phyloP scores from a whole-genome alignment of 768 basidiomycete species.

The Suillus paluster region DNA sequence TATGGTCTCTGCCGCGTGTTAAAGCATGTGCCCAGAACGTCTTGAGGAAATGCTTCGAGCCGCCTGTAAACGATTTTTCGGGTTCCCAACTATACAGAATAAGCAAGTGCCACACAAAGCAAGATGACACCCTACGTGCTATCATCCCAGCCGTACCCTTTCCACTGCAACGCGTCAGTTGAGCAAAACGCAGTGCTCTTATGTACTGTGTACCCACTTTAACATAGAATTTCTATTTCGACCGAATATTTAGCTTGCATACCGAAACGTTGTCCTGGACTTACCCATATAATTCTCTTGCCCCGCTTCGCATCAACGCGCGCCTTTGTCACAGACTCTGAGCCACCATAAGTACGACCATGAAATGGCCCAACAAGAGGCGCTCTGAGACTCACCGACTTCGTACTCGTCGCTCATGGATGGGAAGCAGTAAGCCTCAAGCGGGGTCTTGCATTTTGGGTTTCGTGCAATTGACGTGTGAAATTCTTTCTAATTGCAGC shows the following conservation, averaged over 20 bases:
- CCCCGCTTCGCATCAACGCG: slow-evolving; percentile 50
- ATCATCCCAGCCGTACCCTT: slow-evolving; percentile 55
- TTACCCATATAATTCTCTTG: slow-evolving; percentile 57
- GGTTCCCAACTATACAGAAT: slow-evolving; percentile 66
- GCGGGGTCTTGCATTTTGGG: neutral
- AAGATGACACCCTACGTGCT: slow-evolving; percentile 54
- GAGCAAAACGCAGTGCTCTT: slow-evolving; percentile 5
- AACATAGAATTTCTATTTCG: slow-evolving; percentile 56
- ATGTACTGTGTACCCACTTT: slow-evolving; percentile 45
- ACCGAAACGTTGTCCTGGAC: slow-evolving; percentile 4
- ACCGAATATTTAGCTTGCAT: neutral
- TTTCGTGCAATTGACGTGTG: slow-evolving; percentile 8
- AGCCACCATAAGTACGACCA: neutral
- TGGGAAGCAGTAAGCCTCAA: slow-evolving; percentile 11
- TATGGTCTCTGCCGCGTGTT: slow-evolving; percentile 47
- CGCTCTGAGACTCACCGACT: slow-evolving; percentile 55
- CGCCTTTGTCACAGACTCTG: slow-evolving; percentile 61
- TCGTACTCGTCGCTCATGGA: slow-evolving; percentile 59
- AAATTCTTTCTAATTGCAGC: slow-evolving; percentile 23
- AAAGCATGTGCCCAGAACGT: slow-evolving; percentile 42
- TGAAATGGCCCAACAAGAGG: slow-evolving; percentile 6
- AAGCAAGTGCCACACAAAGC: slow-evolving; percentile 4
- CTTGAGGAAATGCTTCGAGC: slow-evolving; percentile 55
- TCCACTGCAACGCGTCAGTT: slow-evolving; percentile 51
- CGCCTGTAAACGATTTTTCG: slow-evolving; percentile 55